Percentiles rank a stretch among this genome's conserved stretches.
Conservation (phyloP, 495 filamentous ascomycete species). For the Pseudoneurospora amorphoporcata region DNA sequence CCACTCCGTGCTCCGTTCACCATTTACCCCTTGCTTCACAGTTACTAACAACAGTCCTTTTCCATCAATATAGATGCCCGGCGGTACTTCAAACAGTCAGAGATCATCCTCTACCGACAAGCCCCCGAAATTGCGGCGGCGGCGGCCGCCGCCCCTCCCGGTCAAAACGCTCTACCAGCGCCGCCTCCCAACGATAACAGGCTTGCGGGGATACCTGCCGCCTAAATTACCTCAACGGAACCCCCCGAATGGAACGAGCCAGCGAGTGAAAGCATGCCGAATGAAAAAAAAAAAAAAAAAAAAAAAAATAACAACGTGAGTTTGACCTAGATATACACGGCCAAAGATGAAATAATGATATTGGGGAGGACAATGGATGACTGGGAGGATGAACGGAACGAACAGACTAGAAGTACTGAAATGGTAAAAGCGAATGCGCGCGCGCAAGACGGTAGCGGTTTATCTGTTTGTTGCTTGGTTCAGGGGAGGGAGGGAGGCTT, state of each 20-base stretch:
- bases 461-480: not conserved
- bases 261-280: not conserved
- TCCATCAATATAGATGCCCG: constrained; percentile 59
- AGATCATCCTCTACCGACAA: constrained; percentile 96
- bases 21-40: not conserved
- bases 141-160: not conserved
- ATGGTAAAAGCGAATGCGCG: not conserved
- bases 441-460: not conserved
- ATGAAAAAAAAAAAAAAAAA: not conserved
- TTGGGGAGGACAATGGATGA: not conserved
- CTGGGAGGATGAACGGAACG: not conserved
- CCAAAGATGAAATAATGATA: not conserved
- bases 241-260: not conserved
- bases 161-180: constrained; percentile 16
- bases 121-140: constrained; percentile 54
- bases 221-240: not conserved
- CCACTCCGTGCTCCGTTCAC: not conserved
- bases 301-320: not conserved
- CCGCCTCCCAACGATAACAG: constrained; percentile 3
- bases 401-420: not conserved
- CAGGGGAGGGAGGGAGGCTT: not conserved
- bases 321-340: not conserved
- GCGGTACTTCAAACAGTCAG: constrained; percentile 98
- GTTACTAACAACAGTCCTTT: not conserved
- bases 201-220: not conserved